A percentile compares a stretch with the other conserved stretches of the same genome.
Evolutionary conservation across 345 rosid genomes (phyloP).

Genomic region (Corymbia maculata): DNA sequence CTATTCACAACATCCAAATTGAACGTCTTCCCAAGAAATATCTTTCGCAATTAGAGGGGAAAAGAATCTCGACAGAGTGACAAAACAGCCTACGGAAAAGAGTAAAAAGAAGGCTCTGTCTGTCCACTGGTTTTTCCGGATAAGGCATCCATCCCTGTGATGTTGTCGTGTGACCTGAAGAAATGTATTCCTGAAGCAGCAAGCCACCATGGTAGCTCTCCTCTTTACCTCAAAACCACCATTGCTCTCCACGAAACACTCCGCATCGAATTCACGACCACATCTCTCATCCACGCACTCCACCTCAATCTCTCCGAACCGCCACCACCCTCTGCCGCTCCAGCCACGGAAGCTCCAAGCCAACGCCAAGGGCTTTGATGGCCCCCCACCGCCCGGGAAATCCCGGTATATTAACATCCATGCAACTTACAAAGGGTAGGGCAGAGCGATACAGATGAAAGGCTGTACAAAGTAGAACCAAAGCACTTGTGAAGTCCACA

Average conservation of each 20-base stretch:
- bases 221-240: background rate
- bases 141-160: background rate
- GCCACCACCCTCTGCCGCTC: background rate
- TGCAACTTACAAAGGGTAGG: background rate
- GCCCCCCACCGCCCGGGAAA: background rate
- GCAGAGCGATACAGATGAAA: background rate
- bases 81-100: background rate
- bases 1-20: background rate
- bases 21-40: background rate
- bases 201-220: background rate
- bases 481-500: background rate
- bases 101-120: background rate
- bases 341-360: background rate
- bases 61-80: background rate
- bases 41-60: background rate
- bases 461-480: background rate
- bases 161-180: background rate
- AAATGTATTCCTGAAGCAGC: background rate
- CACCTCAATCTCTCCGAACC: background rate
- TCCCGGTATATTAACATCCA: background rate
- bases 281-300: background rate
- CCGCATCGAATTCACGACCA: background rate
- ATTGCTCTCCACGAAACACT: background rate
- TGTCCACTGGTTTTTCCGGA: background rate
- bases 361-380: conserved; percentile 4